Evolutionary conservation across 2,329 filamentous ascomycete genomes (phyloP), one percentile per base, ranked within the genome.

Genomic region (Clarireedia paspali): DNA sequence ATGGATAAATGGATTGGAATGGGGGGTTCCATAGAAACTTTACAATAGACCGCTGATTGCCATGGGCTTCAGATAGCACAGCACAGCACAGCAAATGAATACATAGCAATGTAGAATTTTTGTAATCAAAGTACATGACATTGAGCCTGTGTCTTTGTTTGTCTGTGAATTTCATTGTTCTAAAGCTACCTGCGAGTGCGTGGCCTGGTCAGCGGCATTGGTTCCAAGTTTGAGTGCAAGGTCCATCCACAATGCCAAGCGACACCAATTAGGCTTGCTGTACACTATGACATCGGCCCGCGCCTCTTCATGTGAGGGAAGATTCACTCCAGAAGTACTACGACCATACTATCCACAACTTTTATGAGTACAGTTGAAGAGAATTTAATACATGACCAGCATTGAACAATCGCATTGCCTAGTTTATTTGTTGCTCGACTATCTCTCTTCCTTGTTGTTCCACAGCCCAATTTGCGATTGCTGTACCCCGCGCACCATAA

Each of bases 1-100:
- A 60, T 59, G 63, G 58, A 58, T 64, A 58, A 39, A 59, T 57
- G 50, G 44, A 57, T 57, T 47, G 55, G 55, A 57, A 20, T 20
- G 30, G 51, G 53, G 38, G 38, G 36, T 55, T 47, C 27, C 27
- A 45, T 55, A 50, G 27, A 24, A 55, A 20, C 5, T 50, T 50
- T 26, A 34, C 47, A 50, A 55, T 55, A 55, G 53, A 55, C 17
- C 6, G 24, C 53, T 45, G 47, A 50, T 50, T 50, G 53, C 53
- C 38, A 44, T 45, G 47, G 38, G 53, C 51, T 34, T 50, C 44
- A n/a, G 40, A 39, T 46, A 44, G 40, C 40, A 44, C 17, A 20
- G 52, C 14, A 55, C 30, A 20, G 20, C 17, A 49, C 20, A 30
- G 27, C 12, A 30, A 49, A 50, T 38, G 12, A 50, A 36, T 50